Conservation (phyloP, 2,329 filamentous ascomycete species). For the Cyphellophora europaea region DNA sequence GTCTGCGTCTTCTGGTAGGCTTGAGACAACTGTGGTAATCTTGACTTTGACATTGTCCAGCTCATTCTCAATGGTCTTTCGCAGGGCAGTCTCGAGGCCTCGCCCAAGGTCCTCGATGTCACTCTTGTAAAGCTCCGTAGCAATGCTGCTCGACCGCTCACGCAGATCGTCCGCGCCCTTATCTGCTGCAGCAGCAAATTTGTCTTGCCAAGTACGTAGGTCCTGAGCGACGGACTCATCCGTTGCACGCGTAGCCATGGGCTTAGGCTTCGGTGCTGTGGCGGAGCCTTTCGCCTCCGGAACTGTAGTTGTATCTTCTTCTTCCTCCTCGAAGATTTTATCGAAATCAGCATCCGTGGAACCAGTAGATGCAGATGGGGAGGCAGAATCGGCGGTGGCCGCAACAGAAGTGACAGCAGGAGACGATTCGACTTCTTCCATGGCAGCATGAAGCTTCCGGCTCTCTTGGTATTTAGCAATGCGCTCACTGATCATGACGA, state of each 20-base stretch:
- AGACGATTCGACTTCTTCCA: slow-evolving; percentile 30
- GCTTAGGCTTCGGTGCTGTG: slow-evolving; percentile 9
- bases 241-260: slow-evolving; percentile 8
- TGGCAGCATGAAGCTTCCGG: slow-evolving; percentile 50
- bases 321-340: slow-evolving; percentile 13
- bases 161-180: slow-evolving; percentile 66
- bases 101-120: slow-evolving; percentile 59
- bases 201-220: slow-evolving; percentile 74
- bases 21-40: slow-evolving; percentile 48
- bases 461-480: slow-evolving; percentile 57
- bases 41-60: slow-evolving; percentile 56
- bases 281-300: slow-evolving; percentile 19
- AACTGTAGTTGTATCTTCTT: slow-evolving; percentile 15
- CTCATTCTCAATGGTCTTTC: slow-evolving; percentile 56
- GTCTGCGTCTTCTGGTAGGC: slow-evolving; percentile 50
- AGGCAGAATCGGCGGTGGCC: slow-evolving; percentile 7
- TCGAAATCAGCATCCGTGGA: slow-evolving; percentile 8
- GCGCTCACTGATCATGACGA: slow-evolving; percentile 83
- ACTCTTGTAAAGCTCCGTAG: slow-evolving; percentile 56
- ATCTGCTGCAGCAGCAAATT: slow-evolving; percentile 76
- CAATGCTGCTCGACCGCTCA: slow-evolving; percentile 59
- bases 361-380: slow-evolving; percentile 5
- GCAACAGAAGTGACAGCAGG: slow-evolving; percentile 8
- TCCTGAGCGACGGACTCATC: slow-evolving; percentile 63
- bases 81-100: slow-evolving; percentile 58